These are phyloP conservation scores for Globisporangium emineosum DNA, from an alignment of 352 stramenopile genomes.

Conservation along the genomic window DNA sequence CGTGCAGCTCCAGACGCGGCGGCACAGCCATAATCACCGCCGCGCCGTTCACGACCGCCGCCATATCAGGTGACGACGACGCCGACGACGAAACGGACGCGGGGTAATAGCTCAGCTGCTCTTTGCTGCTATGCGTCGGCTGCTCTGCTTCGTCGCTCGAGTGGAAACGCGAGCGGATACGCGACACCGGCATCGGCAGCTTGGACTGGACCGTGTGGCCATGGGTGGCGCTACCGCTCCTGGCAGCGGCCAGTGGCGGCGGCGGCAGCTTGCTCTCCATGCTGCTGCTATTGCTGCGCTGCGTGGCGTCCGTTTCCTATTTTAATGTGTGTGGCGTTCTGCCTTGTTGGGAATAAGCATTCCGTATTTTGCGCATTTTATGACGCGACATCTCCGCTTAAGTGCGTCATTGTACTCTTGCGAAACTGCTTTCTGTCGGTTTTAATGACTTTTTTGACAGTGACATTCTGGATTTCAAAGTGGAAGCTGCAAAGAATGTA, in stretches of 20 bases:
- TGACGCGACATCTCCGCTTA: not conserved
- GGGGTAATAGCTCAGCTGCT: not conserved
- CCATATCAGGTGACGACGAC: constrained; percentile 14
- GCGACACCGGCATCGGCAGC: constrained; percentile 1
- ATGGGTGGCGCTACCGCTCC: not conserved
- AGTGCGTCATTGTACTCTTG: too few relatives aligned
- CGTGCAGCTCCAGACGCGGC: constrained; percentile 21
- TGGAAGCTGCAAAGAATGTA: too few relatives aligned
- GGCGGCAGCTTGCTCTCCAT: constrained; percentile 8
- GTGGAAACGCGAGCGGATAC: constrained; percentile 1
- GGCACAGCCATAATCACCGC: constrained; percentile 12
- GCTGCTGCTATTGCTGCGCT: not conserved
- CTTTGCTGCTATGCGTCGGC: not conserved
- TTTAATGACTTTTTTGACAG: not conserved
- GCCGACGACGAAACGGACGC: constrained; percentile 13
- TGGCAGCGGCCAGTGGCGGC: not conserved
- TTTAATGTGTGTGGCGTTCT: constrained; percentile 1
- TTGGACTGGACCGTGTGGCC: not conserved
- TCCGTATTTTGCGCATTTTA: not conserved
- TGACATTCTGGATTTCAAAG: too few relatives aligned
- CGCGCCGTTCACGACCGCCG: not conserved
- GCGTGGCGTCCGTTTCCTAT: constrained; percentile 1
- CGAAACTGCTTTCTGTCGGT: too few relatives aligned
- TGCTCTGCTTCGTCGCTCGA: constrained; percentile 1
- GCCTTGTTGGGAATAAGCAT: constrained; percentile 1